Base-by-base conservation (phyloP, 805 yeast species). In the Candida patagonica region DNA sequence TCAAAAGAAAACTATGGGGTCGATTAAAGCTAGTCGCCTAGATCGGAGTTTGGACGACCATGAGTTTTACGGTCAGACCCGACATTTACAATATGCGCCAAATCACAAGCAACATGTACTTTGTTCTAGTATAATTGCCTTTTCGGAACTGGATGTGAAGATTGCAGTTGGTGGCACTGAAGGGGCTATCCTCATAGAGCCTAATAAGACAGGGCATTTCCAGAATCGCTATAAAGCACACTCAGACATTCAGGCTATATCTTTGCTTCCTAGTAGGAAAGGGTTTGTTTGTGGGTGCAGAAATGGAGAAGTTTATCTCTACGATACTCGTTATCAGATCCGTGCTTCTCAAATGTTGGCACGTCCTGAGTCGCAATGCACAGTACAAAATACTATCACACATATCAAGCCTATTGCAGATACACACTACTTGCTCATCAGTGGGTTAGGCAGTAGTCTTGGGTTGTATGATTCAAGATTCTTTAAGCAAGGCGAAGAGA, bases 371-470 rank as follows among this genome's bases (percentile, higher is more conserved):
- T 22, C 24, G 15, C 13, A n/a, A 15, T 38, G n/a, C 49, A 43
- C 30, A 40, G 31, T 29, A 3, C 13, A 45, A 22, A 35, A 51
- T n/a, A 41, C 54, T 2, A 47, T 52, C 7, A 48, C 56, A 8
- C 46, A 52, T 32, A 31, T 48, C 42, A 45, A 42, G 27, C 26
- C 38, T 7, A 30, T 49, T 9, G 13, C 10, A 4, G 30, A 37
- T 7, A 43, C 30, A 19, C 21, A 37, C 16, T 44, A 43, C 30
- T 26, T 52, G 21, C 27, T 51, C 8, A 44, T 45, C 19, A 43
- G 51, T 23, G 57, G 57, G 1, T 41, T 53, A 4, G 46, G 41
- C 10, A 50, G 50, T 23, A 38, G 46, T 5, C 44, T 52, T 12
- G 23, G 45, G 12, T 30, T 45, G 12, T 46, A 42, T 37, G 47